Base-by-base conservation (phyloP, 257 asterid genomes). In the Phtheirospermum japonicum region DNA sequence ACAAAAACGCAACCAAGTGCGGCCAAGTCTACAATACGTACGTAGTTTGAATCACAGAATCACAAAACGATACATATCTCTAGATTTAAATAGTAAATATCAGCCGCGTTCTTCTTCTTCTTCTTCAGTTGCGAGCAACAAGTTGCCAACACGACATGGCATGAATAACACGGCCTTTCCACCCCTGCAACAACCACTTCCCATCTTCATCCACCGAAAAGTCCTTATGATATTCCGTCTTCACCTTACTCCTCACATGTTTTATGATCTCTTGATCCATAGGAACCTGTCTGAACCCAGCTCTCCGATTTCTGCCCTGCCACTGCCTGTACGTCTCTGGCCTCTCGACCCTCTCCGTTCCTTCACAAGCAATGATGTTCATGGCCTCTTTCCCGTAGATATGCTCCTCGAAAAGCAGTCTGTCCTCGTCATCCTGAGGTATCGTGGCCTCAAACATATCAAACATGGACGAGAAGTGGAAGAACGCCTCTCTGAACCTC, bases 271-370 rank as follows among this genome's bases (percentile, higher is more conserved):
- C 77, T 18, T 30, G 73, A 64, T 82, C 82, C 5, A 78, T 64
- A 0, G 70, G 46, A 0, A 79, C n/a, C 72, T 76, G 88, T 42
- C 48, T 63, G 46, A 82, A 79, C 2, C 88, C 88, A 0, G 77
- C 88, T 53, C 85, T 62, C 43, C 31, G n/a, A 12, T 61, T 60
- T 36, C 88, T 66, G 4, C 5, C 81, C 4, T 76, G 83, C 83
- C 85, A 76, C 69, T 82, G 88, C 74, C 72, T 82, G 67, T 79
- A 76, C 3, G 88, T 79, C 74, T 82, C 88, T 0, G 88, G 85
- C 61, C 88, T 62, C 13, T 79, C 81, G 2, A 79, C 26, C 65
- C 88, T 67, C 79, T 79, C 85, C 39, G 71, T 68, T 40, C 88
- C 85, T 18, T 82, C 88, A 13, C 88, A 82, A 7, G 88, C 84